These are phyloP conservation scores for Schizothecium vesticola DNA, from an alignment of 495 filamentous ascomycete genomes.

Conservation along the genomic window DNA sequence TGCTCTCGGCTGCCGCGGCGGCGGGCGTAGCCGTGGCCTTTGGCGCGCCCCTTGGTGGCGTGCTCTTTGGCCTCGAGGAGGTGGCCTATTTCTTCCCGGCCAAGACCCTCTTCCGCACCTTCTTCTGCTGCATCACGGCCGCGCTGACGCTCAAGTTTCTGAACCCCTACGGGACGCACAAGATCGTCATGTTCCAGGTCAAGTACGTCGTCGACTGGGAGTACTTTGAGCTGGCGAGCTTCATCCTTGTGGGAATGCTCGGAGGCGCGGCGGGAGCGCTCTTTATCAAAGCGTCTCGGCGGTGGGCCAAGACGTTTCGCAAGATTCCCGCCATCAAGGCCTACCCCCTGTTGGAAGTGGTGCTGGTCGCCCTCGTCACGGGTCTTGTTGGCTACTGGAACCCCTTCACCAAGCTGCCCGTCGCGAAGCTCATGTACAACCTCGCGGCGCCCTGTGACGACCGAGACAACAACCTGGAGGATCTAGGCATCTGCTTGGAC, in stretches of 20 bases:
- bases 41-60: conserved; percentile 86
- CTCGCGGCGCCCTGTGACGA: conserved; percentile 76
- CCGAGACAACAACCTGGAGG: conserved; percentile 49
- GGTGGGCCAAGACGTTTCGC: conserved; percentile 87
- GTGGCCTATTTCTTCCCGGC: conserved; percentile 96
- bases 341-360: conserved; percentile 80
- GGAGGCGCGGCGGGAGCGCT: conserved; percentile 81
- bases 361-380: conserved; percentile 80
- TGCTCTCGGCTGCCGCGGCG: conserved; percentile 86
- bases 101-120: conserved; percentile 96
- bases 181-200: conserved; percentile 94
- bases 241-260: conserved; percentile 77
- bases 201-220: conserved; percentile 90
- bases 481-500: conserved; percentile 70
- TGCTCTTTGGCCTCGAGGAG: conserved; percentile 92
- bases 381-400: conserved; percentile 92
- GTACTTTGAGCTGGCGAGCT: conserved; percentile 82
- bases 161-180: conserved; percentile 92
- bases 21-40: conserved; percentile 94
- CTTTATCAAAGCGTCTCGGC: conserved; percentile 90
- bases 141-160: conserved; percentile 88
- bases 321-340: conserved; percentile 73
- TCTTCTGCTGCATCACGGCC: conserved; percentile 95
- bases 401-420: conserved; percentile 77
- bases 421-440: conserved; percentile 86